Percentiles rank a stretch among this genome's conserved stretches.
phyloP scores from a whole-genome alignment of 2,329 filamentous ascomycete genomes.

The Macroventuria anomochaeta region DNA sequence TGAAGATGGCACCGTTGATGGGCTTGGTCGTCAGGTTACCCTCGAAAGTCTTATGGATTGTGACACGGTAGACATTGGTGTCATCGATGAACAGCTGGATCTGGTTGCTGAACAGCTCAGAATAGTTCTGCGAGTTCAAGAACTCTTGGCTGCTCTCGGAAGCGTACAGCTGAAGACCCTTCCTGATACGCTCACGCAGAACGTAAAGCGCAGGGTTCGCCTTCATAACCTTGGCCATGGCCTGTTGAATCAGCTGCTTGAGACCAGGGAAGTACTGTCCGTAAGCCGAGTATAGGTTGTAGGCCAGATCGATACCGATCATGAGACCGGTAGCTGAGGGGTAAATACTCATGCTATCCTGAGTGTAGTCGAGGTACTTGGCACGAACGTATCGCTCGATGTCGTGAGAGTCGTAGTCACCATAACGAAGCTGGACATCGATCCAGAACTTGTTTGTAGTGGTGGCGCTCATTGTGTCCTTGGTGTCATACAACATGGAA shows the following conservation, averaged over 20 bases:
- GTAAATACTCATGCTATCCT: constrained; percentile 98
- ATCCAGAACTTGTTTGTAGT: constrained; percentile 99
- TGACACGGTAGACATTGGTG: constrained; percentile 98
- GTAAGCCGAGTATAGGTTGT: constrained; percentile 97
- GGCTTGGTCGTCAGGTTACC: constrained; percentile 99
- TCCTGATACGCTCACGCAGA: constrained; percentile 94
- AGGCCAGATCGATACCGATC: constrained; percentile 96
- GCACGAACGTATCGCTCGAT: constrained; percentile 97
- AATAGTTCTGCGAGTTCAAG: constrained; percentile 99
- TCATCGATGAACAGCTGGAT: constrained; percentile 99
- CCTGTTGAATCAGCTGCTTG: constrained; percentile 93
- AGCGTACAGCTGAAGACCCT: constrained; percentile 96
- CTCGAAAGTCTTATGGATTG: constrained; percentile 99
- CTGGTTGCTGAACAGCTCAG: constrained; percentile 98
- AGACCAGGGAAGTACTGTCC: constrained; percentile 98
- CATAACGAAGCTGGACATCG: constrained; percentile 94
- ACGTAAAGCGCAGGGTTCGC: constrained; percentile 97
- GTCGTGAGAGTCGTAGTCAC: constrained; percentile 98
- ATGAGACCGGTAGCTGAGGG: constrained; percentile 95
- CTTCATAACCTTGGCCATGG: constrained; percentile 99
- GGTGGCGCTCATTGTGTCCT: constrained; percentile 90
- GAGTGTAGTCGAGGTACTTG: constrained; percentile 98
- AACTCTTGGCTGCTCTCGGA: constrained; percentile 99
- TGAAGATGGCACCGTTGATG: constrained; percentile 99
- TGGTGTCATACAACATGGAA: constrained; percentile 92